phyloP scores from a whole-genome alignment of 2,329 filamentous ascomycete genomes.

The Sclerotinia sclerotiorum region DNA sequence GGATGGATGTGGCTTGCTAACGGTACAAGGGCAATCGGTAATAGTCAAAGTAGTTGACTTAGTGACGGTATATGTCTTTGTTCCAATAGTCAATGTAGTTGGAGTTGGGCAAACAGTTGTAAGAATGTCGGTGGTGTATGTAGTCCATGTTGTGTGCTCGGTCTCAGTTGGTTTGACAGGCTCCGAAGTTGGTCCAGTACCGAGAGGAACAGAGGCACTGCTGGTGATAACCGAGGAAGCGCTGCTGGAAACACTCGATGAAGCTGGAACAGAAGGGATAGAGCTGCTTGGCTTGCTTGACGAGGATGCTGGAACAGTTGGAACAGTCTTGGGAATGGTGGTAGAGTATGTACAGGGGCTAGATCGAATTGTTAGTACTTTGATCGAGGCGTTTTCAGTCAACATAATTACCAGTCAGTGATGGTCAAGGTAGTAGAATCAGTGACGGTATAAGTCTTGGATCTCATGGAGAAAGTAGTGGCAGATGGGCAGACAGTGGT shows the following conservation, averaged over 20 bases:
- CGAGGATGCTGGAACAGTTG: slow-evolving; percentile 7
- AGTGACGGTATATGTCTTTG: slow-evolving; percentile 58
- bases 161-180: slow-evolving; percentile 10
- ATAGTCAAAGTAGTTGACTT: slow-evolving; percentile 52
- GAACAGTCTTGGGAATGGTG: slow-evolving; percentile 3
- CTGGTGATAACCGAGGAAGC: neutral
- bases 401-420: slow-evolving; percentile 42
- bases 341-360: slow-evolving; percentile 23
- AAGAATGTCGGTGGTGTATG: slow-evolving; percentile 22
- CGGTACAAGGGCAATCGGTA: slow-evolving; percentile 48
- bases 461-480: slow-evolving; percentile 46
- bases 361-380: neutral
- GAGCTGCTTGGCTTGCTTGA: slow-evolving; percentile 1
- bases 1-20: slow-evolving; percentile 24
- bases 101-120: slow-evolving; percentile 21
- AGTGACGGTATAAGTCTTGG: slow-evolving; percentile 58
- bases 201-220: slow-evolving; percentile 6
- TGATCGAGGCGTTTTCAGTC: neutral
- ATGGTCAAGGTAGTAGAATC: slow-evolving; percentile 52
- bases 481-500: slow-evolving; percentile 42
- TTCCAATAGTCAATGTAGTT: slow-evolving; percentile 46
- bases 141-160: slow-evolving; percentile 22
- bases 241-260: slow-evolving; percentile 7
- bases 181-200: slow-evolving; percentile 1
- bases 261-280: slow-evolving; percentile 1